Base-by-base conservation (phyloP, 768 basidiomycete species). In the Naganishia kalamii region DNA sequence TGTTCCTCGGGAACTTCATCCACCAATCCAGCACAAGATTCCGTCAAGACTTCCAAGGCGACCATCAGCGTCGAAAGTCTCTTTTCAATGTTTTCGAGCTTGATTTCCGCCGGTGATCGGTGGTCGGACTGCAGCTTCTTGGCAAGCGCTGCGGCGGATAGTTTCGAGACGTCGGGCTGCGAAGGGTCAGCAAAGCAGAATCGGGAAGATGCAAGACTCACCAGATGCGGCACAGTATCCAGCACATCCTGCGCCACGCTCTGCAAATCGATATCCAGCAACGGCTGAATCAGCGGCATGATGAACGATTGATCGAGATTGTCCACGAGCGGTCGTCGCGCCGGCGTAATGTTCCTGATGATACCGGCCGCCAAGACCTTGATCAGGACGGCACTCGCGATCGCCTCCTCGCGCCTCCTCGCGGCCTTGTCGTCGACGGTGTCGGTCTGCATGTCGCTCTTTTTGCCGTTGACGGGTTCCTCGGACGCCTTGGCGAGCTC, bases 21-120 rank as follows among this genome's bases (percentile, higher is more conserved):
- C 85, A 70, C 91, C 43, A 96, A 79, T 6, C 86, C 89, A 21
- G 92, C 92, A 74, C 90, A 96, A n/a, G 84, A 81, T 32, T 88
- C 88, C 0, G 91, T 93, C 68, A 96, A 77, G 52, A 96, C 85
- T 78, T 97, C 92, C 29, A 96, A 81, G n/a, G 88, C 85, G 33
- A 92, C 82, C 68, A 88, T 87, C 12, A 90, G 82, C 1, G 88
- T 88, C 70, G 86, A 82, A 60, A 96, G 76, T 62, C 80, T 83
- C 17, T 81, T 80, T 77, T 97, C 92, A 15, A 92, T 80, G 30
- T 80, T 80, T 66, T 89, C 88, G 1, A 96, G 82, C 70, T 88
- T 85, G 12, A 85, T 62, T 72, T 92, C 88, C 15, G 82, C 82
- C 0, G 81, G 73, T 3, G 87, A 83, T 75, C 84, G 87, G 74